phyloP scores from a whole-genome alignment of 306 rosid genomes.

The Gastrolobium bilobum region DNA sequence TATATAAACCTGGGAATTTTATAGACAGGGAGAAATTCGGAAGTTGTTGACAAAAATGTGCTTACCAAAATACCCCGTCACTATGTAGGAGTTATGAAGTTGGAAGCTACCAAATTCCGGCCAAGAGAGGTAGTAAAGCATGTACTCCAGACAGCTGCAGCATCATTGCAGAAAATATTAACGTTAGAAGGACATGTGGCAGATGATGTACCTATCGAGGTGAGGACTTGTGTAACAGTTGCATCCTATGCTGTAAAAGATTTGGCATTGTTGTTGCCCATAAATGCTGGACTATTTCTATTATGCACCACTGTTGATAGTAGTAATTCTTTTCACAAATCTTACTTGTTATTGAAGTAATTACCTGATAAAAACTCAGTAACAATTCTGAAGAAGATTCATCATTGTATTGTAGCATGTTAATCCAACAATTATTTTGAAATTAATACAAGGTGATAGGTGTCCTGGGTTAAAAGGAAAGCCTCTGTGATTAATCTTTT shows the following conservation, averaged over 20 bases:
- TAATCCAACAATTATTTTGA: neutral
- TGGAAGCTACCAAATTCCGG: conserved; percentile 90
- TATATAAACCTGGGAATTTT: neutral
- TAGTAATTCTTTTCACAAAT: neutral
- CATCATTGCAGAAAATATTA: conserved; percentile 77
- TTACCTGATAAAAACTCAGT: neutral
- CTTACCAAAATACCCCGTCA: neutral
- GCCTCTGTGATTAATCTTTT: neutral
- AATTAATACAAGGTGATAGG: neutral
- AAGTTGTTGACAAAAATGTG: conserved; percentile 29
- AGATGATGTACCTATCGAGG: conserved; percentile 90
- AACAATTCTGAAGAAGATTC: conserved; percentile 2
- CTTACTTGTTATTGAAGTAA: neutral
- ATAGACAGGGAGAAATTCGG: neutral
- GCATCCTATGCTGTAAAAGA: neutral
- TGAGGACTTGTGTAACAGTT: conserved; percentile 45
- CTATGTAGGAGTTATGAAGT: conserved; percentile 85
- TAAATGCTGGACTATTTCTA: neutral
- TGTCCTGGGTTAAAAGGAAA: neutral
- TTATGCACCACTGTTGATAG: neutral
- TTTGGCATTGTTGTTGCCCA: conserved; percentile 14
- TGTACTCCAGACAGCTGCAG: conserved; percentile 94
- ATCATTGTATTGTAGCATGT: neutral
- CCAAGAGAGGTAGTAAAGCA: conserved; percentile 88
- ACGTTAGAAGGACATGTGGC: conserved; percentile 83